Conservation (phyloP, 108 stramenopile genomes). For the Fragilariopsis cylindrus region DNA sequence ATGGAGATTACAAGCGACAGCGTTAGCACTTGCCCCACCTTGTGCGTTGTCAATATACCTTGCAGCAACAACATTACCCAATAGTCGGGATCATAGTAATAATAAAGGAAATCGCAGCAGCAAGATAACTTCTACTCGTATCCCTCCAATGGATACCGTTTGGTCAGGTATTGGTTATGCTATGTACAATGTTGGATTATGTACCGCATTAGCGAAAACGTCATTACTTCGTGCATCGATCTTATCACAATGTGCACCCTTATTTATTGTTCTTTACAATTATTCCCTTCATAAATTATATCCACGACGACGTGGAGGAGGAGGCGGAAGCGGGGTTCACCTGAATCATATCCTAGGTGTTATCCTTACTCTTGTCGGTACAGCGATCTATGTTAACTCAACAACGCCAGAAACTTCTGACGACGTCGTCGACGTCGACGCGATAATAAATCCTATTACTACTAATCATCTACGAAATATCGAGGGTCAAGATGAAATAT, state of each 20-base stretch:
- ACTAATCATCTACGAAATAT: neutral
- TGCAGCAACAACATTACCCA: no score
- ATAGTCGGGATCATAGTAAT: no score
- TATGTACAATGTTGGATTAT: constrained; percentile 16
- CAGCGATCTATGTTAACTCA: constrained; percentile 6
- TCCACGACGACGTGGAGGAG: neutral
- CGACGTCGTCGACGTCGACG: neutral
- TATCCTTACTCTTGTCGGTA: constrained; percentile 13
- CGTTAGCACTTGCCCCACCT: constrained; percentile 4
- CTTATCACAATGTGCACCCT: constrained; percentile 8
- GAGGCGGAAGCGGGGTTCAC: neutral
- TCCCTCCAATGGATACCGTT: neutral
- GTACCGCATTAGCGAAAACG: constrained; percentile 15
- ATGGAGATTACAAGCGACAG: constrained; percentile 8
- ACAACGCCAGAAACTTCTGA: neutral
- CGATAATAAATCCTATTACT: no score
- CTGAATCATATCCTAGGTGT: constrained; percentile 5
- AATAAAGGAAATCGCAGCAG: neutral
- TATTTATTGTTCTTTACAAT: constrained; percentile 6
- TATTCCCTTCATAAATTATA: neutral
- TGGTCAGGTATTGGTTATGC: constrained; percentile 10
- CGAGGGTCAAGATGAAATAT: no score
- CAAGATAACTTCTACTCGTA: neutral
- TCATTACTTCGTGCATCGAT: constrained; percentile 15
- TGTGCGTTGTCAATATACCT: neutral